phyloP scores from a whole-genome alignment of 345 rosid genomes.

The Cardamine occulta region DNA sequence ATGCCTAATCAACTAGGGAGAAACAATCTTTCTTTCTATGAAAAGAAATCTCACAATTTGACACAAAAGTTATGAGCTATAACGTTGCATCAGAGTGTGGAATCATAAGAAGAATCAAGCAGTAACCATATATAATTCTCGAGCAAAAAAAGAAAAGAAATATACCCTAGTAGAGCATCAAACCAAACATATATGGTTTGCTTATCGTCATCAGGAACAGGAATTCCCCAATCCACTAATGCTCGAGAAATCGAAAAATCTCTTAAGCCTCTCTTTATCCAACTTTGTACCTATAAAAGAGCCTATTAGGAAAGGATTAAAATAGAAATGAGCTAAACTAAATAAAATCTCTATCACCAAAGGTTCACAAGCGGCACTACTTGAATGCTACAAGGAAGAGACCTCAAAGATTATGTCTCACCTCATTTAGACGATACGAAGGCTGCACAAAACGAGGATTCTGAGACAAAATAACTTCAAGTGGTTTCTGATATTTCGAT shows the following conservation, averaged over 20 bases:
- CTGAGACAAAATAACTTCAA: conserved; percentile 67
- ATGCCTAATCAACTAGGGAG: not conserved
- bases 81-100: not conserved
- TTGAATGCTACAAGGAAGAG: conserved; percentile 19
- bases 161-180: conserved; percentile 93
- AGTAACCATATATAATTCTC: conserved; percentile 1
- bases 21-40: conserved; percentile 6
- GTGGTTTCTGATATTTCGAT: conserved; percentile 80
- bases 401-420: conserved; percentile 35
- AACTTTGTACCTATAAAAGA: conserved; percentile 80
- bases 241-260: conserved; percentile 98
- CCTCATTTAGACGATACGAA: conserved; percentile 84
- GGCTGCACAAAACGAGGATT: conserved; percentile 92
- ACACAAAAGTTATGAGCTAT: not conserved
- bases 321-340: conserved; percentile 19
- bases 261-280: conserved; percentile 81
- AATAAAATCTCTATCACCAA: not conserved
- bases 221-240: conserved; percentile 97
- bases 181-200: conserved; percentile 99
- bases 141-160: conserved; percentile 13
- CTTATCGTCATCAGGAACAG: conserved; percentile 80
- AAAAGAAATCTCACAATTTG: not conserved
- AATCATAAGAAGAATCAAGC: not conserved
- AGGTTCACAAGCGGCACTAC: conserved; percentile 25
- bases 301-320: conserved; percentile 23